Evolutionary conservation across 2,329 filamentous ascomycete species (phyloP), one percentile per base, ranked within the genome.

Genomic region (Ilyonectria sp.): DNA sequence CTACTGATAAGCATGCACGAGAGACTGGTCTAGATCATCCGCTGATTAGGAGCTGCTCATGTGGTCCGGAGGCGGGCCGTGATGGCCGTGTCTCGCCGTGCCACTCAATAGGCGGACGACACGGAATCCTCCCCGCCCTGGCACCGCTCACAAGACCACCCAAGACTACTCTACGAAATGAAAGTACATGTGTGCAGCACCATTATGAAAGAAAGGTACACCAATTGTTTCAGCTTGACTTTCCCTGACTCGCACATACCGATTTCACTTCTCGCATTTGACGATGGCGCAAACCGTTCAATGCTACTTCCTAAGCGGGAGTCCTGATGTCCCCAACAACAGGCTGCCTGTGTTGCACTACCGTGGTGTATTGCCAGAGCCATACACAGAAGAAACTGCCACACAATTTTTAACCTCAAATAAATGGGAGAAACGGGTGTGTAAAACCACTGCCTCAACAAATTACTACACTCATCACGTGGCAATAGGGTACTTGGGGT

Each of bases 401-500:
- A 72, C 71, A 3, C 40, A 61, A 13, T 71, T 59, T 29, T 50
- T 75, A n/a, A 67, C 69, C 1, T 31, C 19, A 6, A 69, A 75
- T n/a, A 70, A 65, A 21, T 75, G 72, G 73, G 73, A 72, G 23
- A 74, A 75, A 53, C 21, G 72, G 49, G 69, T 71, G 15, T 4
- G 47, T 50, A 50, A 53, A 40, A 3, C 7, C 3, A 33, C 10
- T 40, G 15, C 17, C 6, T 10, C 11, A 26, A 5, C 1, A 10
- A 7, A 13, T 1, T 1, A 3, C 26, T 46, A 1, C 9, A 29
- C 19, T 47, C 1, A 49, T 17, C 10, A 4, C 2, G 17, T 35
- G 19, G 19, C 37, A 13, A 4, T 5, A 72, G 68, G 72, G 74
- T 11, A 65, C 70, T 2, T 75, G 73, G 68, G 74, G 73, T 1